Conservation (phyloP, 2,329 filamentous ascomycete species). For the Diaporthe destruens region DNA sequence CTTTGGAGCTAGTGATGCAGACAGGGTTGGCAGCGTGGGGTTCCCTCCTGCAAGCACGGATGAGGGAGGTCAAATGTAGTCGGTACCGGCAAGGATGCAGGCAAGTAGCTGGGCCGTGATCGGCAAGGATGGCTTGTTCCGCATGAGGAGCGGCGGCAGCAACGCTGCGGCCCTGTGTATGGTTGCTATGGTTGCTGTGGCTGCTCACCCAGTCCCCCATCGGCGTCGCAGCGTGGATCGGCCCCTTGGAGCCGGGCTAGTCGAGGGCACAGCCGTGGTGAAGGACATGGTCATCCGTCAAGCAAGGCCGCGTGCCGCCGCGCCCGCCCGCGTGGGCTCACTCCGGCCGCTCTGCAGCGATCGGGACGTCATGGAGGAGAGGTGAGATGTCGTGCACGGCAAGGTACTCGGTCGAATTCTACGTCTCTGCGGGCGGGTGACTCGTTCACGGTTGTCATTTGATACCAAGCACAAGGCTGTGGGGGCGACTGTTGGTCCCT, state of each 20-base stretch:
- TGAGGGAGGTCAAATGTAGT: slow-evolving; percentile 24
- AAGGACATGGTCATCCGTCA: slow-evolving; percentile 8
- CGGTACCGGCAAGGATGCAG: slow-evolving; percentile 29
- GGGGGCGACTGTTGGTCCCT: slow-evolving; percentile 1
- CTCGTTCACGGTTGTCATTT: slow-evolving; percentile 15
- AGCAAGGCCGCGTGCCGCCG: slow-evolving; percentile 15
- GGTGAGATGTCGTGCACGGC: slow-evolving; percentile 1
- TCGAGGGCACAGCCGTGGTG: neutral
- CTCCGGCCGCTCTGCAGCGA: neutral
- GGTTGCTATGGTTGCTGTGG: slow-evolving; percentile 6
- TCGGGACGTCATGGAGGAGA: neutral
- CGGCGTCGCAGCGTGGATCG: slow-evolving; percentile 27
- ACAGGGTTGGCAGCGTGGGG: slow-evolving; percentile 36
- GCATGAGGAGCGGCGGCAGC: slow-evolving; percentile 23
- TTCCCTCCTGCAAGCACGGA: slow-evolving; percentile 38
- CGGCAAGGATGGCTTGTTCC: slow-evolving; percentile 38
- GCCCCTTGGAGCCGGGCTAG: slow-evolving; percentile 1
- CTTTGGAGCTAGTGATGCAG: slow-evolving; percentile 27
- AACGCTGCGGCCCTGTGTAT: neutral
- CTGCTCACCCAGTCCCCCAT: slow-evolving; percentile 8
- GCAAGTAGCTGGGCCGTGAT: slow-evolving; percentile 32
- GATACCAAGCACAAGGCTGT: slow-evolving; percentile 13
- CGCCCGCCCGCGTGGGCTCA: slow-evolving; percentile 18
- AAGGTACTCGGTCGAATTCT: neutral
- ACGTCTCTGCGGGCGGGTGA: neutral